A percentile compares a stretch with the other conserved stretches of the same genome.
These are phyloP conservation scores for Nemophila menziesii DNA, from an alignment of 257 asterid genomes.

Conservation along the genomic window DNA sequence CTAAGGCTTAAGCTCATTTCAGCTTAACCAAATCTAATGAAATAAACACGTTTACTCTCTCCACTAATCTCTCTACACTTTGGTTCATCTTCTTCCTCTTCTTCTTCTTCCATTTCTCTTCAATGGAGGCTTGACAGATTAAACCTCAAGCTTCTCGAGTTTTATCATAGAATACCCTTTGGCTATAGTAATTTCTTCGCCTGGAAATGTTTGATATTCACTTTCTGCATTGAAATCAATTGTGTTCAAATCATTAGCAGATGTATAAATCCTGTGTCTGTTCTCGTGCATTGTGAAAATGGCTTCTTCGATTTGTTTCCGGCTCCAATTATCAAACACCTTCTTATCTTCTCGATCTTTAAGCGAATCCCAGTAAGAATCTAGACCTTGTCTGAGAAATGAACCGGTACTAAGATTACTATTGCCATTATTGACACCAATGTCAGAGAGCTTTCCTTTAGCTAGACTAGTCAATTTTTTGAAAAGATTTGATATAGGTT, in stretches of 20 bases:
- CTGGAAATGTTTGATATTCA: slow-evolving; percentile 59
- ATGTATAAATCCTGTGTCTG: slow-evolving; percentile 57
- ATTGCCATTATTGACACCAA: slow-evolving; percentile 10
- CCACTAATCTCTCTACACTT: too few species aligned
- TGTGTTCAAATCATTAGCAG: slow-evolving; percentile 40
- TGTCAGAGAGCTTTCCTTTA: slow-evolving; percentile 29
- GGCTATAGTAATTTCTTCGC: slow-evolving; percentile 71
- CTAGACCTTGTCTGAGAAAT: slow-evolving; percentile 53
- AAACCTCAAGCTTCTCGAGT: too few species aligned
- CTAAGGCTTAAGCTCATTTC: too few species aligned
- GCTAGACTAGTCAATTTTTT: slow-evolving; percentile 52
- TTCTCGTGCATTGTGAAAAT: slow-evolving; percentile 66
- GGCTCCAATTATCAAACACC: slow-evolving; percentile 36
- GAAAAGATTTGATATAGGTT: slow-evolving; percentile 46
- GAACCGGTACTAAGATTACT: slow-evolving; percentile 35
- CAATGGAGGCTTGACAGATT: too few species aligned
- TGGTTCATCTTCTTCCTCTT: too few species aligned
- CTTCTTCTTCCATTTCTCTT: too few species aligned
- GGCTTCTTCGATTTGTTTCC: slow-evolving; percentile 32
- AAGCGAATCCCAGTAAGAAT: slow-evolving; percentile 28
- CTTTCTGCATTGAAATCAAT: slow-evolving; percentile 68
- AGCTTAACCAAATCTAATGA: too few species aligned
- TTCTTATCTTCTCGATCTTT: slow-evolving; percentile 9
- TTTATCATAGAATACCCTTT: slow-evolving; percentile 63
- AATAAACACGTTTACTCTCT: too few species aligned